A percentile compares a stretch with the other conserved stretches of the same genome.
Conservation (phyloP, 2,329 filamentous ascomycete species). For the Aspergillus floridensis region DNA sequence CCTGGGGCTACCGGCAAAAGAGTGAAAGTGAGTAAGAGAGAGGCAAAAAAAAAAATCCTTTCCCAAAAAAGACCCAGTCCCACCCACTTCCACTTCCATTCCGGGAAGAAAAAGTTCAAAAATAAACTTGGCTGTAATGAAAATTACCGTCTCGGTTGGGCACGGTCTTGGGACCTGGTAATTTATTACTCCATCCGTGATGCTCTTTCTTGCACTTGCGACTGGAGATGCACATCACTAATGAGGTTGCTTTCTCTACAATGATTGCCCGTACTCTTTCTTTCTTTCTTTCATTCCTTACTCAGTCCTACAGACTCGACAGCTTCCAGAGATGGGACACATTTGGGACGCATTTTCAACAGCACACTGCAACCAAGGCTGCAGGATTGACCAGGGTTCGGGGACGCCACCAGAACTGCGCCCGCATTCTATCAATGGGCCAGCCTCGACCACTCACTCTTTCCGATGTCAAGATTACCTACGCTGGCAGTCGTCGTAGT, state of each 20-base stretch:
- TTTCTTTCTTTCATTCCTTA: neutral
- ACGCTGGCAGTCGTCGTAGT: neutral
- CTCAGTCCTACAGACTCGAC: neutral
- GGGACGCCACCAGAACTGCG: slow-evolving; percentile 12
- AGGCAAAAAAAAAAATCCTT: neutral
- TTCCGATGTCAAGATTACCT: slow-evolving; percentile 2
- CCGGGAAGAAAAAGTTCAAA: neutral
- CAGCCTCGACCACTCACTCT: slow-evolving; percentile 1
- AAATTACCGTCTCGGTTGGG: neutral
- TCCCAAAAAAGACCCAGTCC: slow-evolving; percentile 11
- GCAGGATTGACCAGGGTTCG: slow-evolving; percentile 15
- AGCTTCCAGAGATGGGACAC: neutral
- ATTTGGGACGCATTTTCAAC: neutral
- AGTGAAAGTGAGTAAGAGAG: too few species aligned
- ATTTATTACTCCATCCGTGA: neutral
- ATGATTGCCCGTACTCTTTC: neutral
- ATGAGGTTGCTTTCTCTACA: neutral
- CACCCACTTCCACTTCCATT: neutral
- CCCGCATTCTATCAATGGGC: neutral
- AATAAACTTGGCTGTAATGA: neutral
- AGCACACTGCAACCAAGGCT: slow-evolving; percentile 12
- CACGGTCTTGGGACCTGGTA: neutral
- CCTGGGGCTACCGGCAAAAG: neutral
- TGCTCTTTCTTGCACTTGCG: neutral
- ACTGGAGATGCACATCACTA: neutral